Evolutionary conservation across 1,284 basidiomycete species (phyloP).

Genomic region (Pascua sp.): DNA sequence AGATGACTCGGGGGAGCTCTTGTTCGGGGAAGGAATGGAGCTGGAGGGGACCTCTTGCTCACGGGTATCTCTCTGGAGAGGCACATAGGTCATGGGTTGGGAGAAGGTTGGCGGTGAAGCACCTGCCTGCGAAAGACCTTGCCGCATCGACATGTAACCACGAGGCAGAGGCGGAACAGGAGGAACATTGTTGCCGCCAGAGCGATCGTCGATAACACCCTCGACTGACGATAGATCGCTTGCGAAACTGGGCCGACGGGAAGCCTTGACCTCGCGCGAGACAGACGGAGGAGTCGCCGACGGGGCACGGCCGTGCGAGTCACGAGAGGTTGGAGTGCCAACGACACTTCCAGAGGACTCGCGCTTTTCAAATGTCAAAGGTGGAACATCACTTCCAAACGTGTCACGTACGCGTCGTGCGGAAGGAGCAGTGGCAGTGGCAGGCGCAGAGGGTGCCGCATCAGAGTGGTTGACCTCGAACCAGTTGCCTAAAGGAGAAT

Average conservation of each 20-base stretch:
- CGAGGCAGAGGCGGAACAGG: conserved; percentile 96
- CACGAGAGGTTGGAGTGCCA: conserved; percentile 50
- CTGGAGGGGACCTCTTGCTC: conserved; percentile 1
- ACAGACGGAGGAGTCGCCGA: conserved; percentile 60
- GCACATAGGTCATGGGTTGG: conserved; percentile 12
- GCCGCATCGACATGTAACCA: conserved; percentile 65
- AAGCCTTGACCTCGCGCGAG: conserved; percentile 53
- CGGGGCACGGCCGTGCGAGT: conserved; percentile 45
- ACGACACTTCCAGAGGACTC: conserved; percentile 84
- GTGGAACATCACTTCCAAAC: conserved; percentile 10
- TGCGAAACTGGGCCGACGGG: conserved; percentile 59
- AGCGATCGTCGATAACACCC: conserved; percentile 28
- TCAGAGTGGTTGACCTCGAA: conserved; percentile 20
- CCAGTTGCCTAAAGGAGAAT: conserved; percentile 36
- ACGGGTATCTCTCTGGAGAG: not conserved
- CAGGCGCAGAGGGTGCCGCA: not conserved
- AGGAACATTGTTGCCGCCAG: conserved; percentile 62
- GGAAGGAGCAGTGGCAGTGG: no score
- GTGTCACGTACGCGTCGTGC: not conserved
- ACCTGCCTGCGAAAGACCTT: conserved; percentile 21
- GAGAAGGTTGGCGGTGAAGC: conserved; percentile 9
- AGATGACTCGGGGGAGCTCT: conserved; percentile 8
- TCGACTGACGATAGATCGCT: conserved; percentile 68
- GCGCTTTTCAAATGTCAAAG: conserved; percentile 57
- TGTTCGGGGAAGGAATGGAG: conserved; percentile 11